phyloP scores from a whole-genome alignment of 129 eudicot genomes.

The Logfia minima region DNA sequence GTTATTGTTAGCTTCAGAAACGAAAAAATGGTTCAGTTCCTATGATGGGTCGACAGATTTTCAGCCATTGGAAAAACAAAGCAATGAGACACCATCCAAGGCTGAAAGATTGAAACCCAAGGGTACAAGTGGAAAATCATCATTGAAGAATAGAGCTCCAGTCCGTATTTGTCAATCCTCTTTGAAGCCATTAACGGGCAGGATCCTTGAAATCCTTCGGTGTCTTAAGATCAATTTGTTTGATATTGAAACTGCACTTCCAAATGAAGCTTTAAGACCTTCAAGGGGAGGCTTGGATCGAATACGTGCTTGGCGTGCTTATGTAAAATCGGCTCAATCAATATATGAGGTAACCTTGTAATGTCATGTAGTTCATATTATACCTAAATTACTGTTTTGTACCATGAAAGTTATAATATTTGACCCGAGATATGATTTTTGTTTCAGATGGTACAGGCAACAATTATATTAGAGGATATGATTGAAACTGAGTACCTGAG shows the following conservation, averaged over 20 bases:
- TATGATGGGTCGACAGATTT: slow-evolving; percentile 24
- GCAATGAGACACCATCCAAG: slow-evolving; percentile 40
- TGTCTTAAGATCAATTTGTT: slow-evolving; percentile 74
- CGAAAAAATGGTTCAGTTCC: slow-evolving; percentile 23
- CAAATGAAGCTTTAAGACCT: slow-evolving; percentile 68
- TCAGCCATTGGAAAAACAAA: slow-evolving; percentile 30
- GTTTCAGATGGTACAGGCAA: slow-evolving; percentile 71
- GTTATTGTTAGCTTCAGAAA: slow-evolving; percentile 29
- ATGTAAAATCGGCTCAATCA: slow-evolving; percentile 73
- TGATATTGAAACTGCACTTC: slow-evolving; percentile 87
- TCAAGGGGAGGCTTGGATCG: slow-evolving; percentile 54
- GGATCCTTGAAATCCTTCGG: slow-evolving; percentile 63
- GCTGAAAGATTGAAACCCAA: slow-evolving; percentile 41
- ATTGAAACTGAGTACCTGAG: slow-evolving; percentile 55
- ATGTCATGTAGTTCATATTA: not conserved
- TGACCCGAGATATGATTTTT: not conserved
- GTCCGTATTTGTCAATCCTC: slow-evolving; percentile 63
- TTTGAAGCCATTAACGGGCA: slow-evolving; percentile 59
- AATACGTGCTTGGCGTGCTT: slow-evolving; percentile 77
- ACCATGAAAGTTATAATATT: slow-evolving; percentile 1
- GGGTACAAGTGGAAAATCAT: slow-evolving; percentile 37
- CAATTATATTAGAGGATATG: slow-evolving; percentile 63
- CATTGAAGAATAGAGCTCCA: slow-evolving; percentile 35
- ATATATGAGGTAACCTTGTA: slow-evolving; percentile 66
- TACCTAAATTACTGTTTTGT: not conserved